Evolutionary conservation across 192 early-diverging fungal species (phyloP), one percentile per base, ranked within the genome.

Genomic region (Dissophora globulifera): DNA sequence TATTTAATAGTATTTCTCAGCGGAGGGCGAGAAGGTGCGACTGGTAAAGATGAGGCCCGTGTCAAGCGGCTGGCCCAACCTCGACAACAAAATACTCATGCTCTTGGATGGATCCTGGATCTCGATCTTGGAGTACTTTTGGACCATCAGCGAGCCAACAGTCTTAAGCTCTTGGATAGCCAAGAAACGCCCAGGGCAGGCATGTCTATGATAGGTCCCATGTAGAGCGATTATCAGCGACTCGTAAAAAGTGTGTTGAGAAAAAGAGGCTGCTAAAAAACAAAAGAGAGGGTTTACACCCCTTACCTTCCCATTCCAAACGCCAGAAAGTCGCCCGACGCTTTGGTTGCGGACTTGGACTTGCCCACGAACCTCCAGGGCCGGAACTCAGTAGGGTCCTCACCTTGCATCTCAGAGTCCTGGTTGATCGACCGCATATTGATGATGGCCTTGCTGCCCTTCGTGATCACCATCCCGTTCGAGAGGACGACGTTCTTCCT

Each of bases 141-240:
- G 58, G 8, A 84, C 64, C 0, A 84, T 29, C 29, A 81, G 11
- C 0, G 62, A 23, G 4, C 63, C 42, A 15, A 81, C 49, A 3
- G 71, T 76, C 60, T 79, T 79, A 41, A 84, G 62, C 20, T 81
- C 79, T 27, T 81, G 82, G 33, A 84, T 66, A 22, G 82, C 82
- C 58, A 84, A 68, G 26, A 78, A 76, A 0, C 82, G 82, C n/a
- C 82, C 82, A 29, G 82, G 82, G 42, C 82, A 84, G n/a, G 79
- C 76, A 51, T 76, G 78, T 56, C 71, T 81, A 62, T 22, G 27
- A 40, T 29, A 4, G 13, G 35, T 38, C 6, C 13, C 13, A 38
- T 38, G 35, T 6, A 6, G 35, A 9, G 35, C 13, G 13, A 38
- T 38, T 9, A 38, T 38, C 35, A 38, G 35, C n/a, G n/a, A n/a